Conservation (phyloP, 1,139 yeast genomes). For the Zhuliangozyma parablackwelliae region DNA sequence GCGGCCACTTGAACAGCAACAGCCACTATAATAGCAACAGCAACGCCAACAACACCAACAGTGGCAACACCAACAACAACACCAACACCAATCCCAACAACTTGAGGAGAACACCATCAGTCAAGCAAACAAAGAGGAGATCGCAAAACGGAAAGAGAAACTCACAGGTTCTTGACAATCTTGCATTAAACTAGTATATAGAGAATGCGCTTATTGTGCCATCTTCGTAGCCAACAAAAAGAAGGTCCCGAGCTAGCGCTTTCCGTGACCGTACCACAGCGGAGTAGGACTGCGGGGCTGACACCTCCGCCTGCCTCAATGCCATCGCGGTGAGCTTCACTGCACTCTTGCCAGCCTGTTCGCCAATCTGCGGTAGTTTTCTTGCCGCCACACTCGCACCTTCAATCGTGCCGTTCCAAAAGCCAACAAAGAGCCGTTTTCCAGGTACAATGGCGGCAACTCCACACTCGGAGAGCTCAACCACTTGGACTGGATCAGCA, state of each 20-base stretch:
- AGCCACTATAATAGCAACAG: conserved; percentile 1
- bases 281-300: conserved; percentile 1
- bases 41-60: conserved; percentile 3
- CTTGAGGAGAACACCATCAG: conserved; percentile 2
- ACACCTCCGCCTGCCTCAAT: too few relatives aligned
- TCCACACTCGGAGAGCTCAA: conserved; percentile 18
- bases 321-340: conserved; percentile 12
- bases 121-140: conserved; percentile 2
- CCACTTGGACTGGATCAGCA: conserved; percentile 3
- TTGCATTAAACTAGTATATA: too few relatives aligned
- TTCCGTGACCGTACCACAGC: conserved; percentile 15
- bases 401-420: conserved; percentile 40
- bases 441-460: conserved; percentile 15
- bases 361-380: conserved; percentile 13
- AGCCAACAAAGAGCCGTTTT: conserved; percentile 21
- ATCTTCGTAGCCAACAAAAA: conserved; percentile 38
- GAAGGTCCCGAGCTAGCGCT: conserved; percentile 11
- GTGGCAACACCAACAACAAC: conserved; percentile 4
- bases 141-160: conserved; percentile 6
- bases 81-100: conserved; percentile 8
- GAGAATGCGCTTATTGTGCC: conserved; percentile 26
- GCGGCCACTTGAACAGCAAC: conserved; percentile 1
- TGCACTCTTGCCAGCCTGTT: conserved; percentile 4
- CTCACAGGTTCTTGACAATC: not conserved
- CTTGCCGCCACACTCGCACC: too few relatives aligned